Percentiles rank a stretch among this genome's conserved stretches.
These are phyloP conservation scores for Boechera stricta DNA, from an alignment of 345 rosid genomes.

Conservation along the genomic window DNA sequence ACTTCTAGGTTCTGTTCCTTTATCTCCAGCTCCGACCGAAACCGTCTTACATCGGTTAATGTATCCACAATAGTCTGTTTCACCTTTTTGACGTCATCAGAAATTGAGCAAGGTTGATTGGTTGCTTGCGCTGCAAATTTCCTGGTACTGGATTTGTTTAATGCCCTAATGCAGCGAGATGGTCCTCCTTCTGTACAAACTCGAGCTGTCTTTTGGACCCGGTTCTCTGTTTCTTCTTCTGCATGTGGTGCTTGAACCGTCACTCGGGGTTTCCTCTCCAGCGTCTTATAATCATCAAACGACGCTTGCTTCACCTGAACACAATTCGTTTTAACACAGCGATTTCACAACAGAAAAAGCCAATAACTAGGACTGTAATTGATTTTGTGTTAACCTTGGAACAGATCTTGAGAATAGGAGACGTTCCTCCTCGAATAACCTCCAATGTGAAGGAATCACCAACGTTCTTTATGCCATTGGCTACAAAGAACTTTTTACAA, in stretches of 20 bases:
- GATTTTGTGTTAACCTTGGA: conserved; percentile 34
- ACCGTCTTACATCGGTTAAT: conserved; percentile 21
- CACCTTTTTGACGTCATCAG: conserved; percentile 35
- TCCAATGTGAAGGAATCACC: conserved; percentile 40
- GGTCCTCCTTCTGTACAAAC: conserved; percentile 24
- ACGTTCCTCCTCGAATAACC: conserved; percentile 31
- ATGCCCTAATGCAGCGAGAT: conserved; percentile 26
- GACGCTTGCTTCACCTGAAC: conserved; percentile 20
- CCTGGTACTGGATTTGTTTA: conserved; percentile 6
- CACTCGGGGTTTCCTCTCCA: background rate
- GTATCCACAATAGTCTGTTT: conserved; percentile 31
- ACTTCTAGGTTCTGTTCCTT: conserved; percentile 31
- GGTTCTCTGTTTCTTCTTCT: conserved; percentile 22
- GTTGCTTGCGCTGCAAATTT: conserved; percentile 30
- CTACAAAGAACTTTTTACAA: conserved; percentile 5
- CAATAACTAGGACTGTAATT: background rate
- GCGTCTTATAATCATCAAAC: conserved; percentile 8
- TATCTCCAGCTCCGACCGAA: conserved; percentile 13
- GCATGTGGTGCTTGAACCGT: conserved; percentile 2
- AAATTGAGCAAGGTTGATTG: conserved; percentile 33
- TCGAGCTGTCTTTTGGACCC: conserved; percentile 27
- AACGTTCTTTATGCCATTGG: conserved; percentile 26
- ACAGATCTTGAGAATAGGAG: conserved; percentile 31
- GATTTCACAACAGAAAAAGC: background rate
- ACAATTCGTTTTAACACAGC: background rate